Evolutionary conservation across 768 basidiomycete genomes (phyloP).

Genomic region (Boletus vermiculosoides): DNA sequence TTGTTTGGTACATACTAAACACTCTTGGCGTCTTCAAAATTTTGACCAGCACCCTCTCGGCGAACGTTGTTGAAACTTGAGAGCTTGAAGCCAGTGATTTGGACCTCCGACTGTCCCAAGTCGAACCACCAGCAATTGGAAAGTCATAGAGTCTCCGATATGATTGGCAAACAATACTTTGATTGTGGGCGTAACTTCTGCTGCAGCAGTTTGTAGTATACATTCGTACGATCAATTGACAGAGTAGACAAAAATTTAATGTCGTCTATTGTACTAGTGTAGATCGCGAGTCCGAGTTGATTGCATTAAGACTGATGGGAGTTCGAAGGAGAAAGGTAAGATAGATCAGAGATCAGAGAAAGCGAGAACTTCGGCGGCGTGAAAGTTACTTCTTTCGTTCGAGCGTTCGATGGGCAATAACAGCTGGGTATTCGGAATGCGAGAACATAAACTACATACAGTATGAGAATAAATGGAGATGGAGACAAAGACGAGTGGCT

Average conservation of each 20-base stretch:
- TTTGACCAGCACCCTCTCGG: not conserved
- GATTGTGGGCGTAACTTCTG: not conserved
- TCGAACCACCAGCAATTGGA: not conserved
- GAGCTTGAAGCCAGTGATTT: not conserved
- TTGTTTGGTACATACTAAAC: slow-evolving; percentile 12
- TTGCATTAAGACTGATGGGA: too few relatives aligned
- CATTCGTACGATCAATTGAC: not conserved
- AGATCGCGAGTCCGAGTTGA: too few relatives aligned
- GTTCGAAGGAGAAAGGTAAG: too few relatives aligned
- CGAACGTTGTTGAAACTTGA: not conserved
- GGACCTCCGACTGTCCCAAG: not conserved
- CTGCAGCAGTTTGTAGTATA: not conserved
- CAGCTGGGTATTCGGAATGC: too few relatives aligned
- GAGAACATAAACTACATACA: too few relatives aligned
- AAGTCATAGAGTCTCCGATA: not conserved
- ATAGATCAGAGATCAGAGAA: too few relatives aligned
- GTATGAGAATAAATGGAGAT: too few relatives aligned
- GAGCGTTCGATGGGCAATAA: too few relatives aligned
- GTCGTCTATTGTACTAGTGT: slow-evolving; percentile 11
- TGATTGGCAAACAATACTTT: too few relatives aligned
- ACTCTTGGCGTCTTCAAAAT: not conserved
- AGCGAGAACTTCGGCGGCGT: too few relatives aligned
- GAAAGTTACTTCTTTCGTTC: too few relatives aligned
- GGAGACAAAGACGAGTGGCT: too few relatives aligned
- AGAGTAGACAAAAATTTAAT: not conserved